Evolutionary conservation across 2,329 filamentous ascomycete genomes (phyloP), one percentile per base, ranked within the genome.

Genomic region (Aspergillus arachidicola): DNA sequence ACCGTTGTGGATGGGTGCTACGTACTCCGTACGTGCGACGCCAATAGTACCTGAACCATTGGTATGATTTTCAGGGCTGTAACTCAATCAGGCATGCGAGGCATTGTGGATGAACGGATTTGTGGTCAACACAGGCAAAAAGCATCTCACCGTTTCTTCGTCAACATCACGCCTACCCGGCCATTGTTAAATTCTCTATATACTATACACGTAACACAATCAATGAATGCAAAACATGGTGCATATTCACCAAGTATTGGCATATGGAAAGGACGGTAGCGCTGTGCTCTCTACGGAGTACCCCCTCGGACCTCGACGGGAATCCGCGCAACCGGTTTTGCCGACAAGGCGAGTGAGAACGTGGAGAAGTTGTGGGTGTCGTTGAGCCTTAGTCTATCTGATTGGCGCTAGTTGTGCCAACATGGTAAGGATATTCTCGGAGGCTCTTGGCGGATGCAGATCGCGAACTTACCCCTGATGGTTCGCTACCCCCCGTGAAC

Each of bases 121-220:
- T 36, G 12, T 9, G 30, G 19, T 36, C n/a, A 19, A 23, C 51
- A 36, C 19, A 54, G 30, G 28, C 30, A 54, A 36, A 36, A 4
- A 0, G 6, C 21, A 12, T 7, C 3, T 36, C n/a, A 3, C 19
- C 0, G 3, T 12, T 23, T 28, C 12, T 30, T 14, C n/a, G 0
- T 50, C 26, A n/a, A n/a, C 4, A 26, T 10, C 14, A 19, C 7
- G 30, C n/a, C 12, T 4, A 19, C 3, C 14, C 4, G 6, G 4
- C 9, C 7, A 36, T 10, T 7, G 7, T 14, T n/a, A 1, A 19
- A 19, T 41, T 4, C 6, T n/a, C 36, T 41, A 6, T 9, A 41
- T 10, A n/a, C 26, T 28, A 28, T 28, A 6, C 5, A 28, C 26
- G 0, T 5, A 1, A 6, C 1, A 28, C 26, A 28, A 28, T 28